Evolutionary conservation across 2,329 filamentous ascomycete genomes (phyloP), one percentile per base, ranked within the genome.

Genomic region (Claviceps maximensis): DNA sequence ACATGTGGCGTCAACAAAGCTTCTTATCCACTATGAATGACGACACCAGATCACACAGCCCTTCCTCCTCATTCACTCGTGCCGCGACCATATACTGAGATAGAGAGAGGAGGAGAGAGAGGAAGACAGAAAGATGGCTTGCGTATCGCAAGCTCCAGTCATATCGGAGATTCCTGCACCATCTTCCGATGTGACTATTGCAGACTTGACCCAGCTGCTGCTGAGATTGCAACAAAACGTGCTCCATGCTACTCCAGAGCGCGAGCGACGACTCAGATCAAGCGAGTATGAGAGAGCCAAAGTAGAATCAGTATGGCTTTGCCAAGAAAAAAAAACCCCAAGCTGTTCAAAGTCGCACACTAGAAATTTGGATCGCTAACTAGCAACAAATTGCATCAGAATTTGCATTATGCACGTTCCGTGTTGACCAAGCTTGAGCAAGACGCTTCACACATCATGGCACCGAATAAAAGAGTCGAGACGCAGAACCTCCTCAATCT

Each of bases 341-440:
- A 27, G n/a, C n/a, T n/a, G n/a, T n/a, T n/a, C n/a, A n/a, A 33
- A 7, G 31, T 7, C 23, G 29, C 17, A 3, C 2, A 13, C 19
- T 33, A 19, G 6, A 17, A 23, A 48, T 23, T 23, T 9, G 17
- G 15, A 10, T n/a, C 29, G 44, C 44, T 46, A 27, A 46, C 25
- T 29, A 13, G 21, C 3, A 27, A 36, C 4, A 21, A 48, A 9
- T 23, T 2, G 29, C 29, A 33, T 23, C 57, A 87, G 80, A 90
- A 89, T 61, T 72, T 91, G 56, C 79, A 86, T 58, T 80, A 86
- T 64, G 86, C 87, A 21, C 80, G 82, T 42, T 76, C 75, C 0
- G 75, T 87, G 31, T 78, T 90, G 53, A 77, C 84, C 21, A 82
- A 77, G 55, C 76, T 89, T 44, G 87, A 89, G 64, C 84, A 87